Evolutionary conservation across 106 monocot genomes (phyloP).

Genomic region (Dendrobium officinale): DNA sequence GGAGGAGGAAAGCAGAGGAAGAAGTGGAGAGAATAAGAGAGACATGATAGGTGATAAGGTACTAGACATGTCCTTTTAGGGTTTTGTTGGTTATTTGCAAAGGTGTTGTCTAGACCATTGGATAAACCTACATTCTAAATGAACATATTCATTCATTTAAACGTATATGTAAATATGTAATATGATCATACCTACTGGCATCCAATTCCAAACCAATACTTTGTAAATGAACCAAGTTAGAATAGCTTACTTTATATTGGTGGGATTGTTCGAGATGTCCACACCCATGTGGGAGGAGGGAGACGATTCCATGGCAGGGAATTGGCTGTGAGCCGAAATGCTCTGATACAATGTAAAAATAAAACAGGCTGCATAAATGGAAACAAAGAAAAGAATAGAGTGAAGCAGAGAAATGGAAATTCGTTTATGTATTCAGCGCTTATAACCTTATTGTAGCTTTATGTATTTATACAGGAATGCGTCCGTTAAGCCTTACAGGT

Average conservation of each 20-base stretch:
- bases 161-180: not conserved
- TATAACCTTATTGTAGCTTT: no score
- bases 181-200: not conserved
- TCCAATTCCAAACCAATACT: not conserved
- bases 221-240: not conserved
- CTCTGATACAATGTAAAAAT: no score
- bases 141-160: not conserved
- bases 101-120: not conserved
- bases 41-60: not conserved
- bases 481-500: no score
- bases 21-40: not conserved
- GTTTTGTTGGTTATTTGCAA: not conserved
- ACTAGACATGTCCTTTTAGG: not conserved
- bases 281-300: no score
- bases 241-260: not conserved
- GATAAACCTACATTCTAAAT: not conserved
- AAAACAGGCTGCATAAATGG: no score
- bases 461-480: no score
- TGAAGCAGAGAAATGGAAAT: no score
- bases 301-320: no score
- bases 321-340: no score
- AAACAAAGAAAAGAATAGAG: no score
- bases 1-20: not conserved
- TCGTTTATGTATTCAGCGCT: no score
- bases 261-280: no score